Percentiles rank a stretch among this genome's conserved stretches.
Conservation (phyloP, 1,284 basidiomycete species). For the Cryptococcus wingfieldii region DNA sequence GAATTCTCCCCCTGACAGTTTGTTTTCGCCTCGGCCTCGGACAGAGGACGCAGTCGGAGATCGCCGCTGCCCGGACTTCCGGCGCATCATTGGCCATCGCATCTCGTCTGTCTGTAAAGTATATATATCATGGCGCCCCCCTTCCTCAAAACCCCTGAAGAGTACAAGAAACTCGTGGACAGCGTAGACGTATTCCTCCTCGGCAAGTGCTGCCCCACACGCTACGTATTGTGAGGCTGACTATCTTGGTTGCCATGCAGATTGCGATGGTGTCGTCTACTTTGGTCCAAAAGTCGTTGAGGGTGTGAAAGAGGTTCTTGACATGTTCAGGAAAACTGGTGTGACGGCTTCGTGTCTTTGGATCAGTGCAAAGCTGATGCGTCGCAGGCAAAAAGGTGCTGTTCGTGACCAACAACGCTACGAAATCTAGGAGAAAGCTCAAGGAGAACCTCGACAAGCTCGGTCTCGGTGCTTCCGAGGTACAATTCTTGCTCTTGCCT, state of each 20-base stretch:
- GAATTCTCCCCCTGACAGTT: too few species aligned
- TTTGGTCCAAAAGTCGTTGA: slow-evolving; percentile 76
- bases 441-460: slow-evolving; percentile 87
- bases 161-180: slow-evolving; percentile 54
- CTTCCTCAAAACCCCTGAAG: slow-evolving; percentile 31
- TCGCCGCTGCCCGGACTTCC: too few species aligned
- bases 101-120: background rate
- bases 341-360: background rate
- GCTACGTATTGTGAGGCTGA: too few species aligned
- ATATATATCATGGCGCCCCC: slow-evolving; percentile 25
- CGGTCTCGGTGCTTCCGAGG: slow-evolving; percentile 51
- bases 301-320: slow-evolving; percentile 68
- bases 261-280: slow-evolving; percentile 96
- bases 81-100: background rate
- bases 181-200: slow-evolving; percentile 89
- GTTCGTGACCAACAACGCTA: slow-evolving; percentile 99
- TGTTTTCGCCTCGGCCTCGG: too few species aligned
- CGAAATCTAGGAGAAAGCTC: slow-evolving; percentile 80
- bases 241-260: slow-evolving; percentile 36
- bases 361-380: background rate
- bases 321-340: slow-evolving; percentile 55
- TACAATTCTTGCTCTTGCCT: background rate
- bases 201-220: background rate
- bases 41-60: too few species aligned
- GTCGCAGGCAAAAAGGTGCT: slow-evolving; percentile 75